Evolutionary conservation across 1,284 basidiomycete species (phyloP).

Genomic region (Fistulinella cinereoalba): DNA sequence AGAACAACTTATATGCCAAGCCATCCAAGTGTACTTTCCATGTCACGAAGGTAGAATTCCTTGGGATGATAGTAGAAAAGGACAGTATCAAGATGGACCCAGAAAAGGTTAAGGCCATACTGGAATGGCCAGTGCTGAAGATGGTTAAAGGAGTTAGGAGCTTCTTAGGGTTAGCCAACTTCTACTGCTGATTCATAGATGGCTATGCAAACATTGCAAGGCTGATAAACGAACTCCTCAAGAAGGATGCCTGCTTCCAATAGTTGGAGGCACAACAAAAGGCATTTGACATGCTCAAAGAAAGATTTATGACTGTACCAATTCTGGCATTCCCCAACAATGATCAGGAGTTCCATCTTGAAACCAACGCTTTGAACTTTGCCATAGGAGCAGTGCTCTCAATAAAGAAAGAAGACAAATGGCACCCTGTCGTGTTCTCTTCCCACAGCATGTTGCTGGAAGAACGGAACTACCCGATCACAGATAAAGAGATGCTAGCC

Average conservation of each 20-base stretch:
- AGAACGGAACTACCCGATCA: background rate
- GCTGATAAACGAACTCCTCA: background rate
- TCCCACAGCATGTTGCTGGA: background rate
- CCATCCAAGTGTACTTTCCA: background rate
- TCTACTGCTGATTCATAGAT: background rate
- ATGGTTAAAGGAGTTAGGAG: background rate
- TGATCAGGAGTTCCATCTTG: too few species aligned
- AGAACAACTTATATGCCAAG: background rate
- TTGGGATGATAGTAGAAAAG: too few species aligned
- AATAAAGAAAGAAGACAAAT: background rate
- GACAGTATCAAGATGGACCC: too few species aligned
- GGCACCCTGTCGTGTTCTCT: background rate
- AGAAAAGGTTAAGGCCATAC: too few species aligned
- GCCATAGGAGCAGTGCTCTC: background rate
- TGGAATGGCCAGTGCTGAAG: background rate
- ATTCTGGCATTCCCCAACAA: too few species aligned
- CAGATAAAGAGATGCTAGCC: background rate
- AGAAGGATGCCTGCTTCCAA: background rate
- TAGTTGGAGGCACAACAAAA: background rate
- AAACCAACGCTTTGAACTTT: background rate
- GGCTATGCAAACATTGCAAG: background rate
- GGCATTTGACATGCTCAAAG: too few species aligned
- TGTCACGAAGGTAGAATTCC: background rate
- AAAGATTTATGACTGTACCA: too few species aligned
- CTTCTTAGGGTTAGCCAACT: background rate